Base-by-base conservation (phyloP, 441 rosid species). In the Isatis lusitanica region DNA sequence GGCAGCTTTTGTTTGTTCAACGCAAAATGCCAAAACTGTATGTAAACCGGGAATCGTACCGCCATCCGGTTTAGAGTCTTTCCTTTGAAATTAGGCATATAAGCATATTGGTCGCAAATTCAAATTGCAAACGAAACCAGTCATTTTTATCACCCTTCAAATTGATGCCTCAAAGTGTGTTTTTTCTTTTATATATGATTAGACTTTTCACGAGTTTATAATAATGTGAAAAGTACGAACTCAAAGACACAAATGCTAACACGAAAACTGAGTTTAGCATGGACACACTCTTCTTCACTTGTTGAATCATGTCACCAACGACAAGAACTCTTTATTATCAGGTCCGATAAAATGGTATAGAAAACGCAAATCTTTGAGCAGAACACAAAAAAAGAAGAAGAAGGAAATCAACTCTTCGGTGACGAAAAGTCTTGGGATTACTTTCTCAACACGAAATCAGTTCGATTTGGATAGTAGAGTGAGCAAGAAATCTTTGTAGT, bases 401-500 rank as follows among this genome's bases (percentile, higher is more conserved):
- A 52, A 39, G 66, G 4, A 68, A 66, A 18, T 3, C 36, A 62
- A 73, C 55, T 35, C 31, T 26, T 57, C 40, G 30, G 44, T 6
- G 58, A 63, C 47, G 43, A 50, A 11, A 73, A 68, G 38, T 21
- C 31, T 46, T 56, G 10, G 17, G 13, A 26, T 51, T 21, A 12
- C 1, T 40, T 71, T 42, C 18, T 28, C 13, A 67, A 43, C 17
- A 15, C 5, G 36, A 53, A 42, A 71, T 84, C 44, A 83, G 9
- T 82, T 64, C 10, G 85, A 87, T 74, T 78, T 86, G 5, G 89
- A 73, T 7, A 86, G 38, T 62, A 93, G 58, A 18, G 87, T 62
- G 63, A 89, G 78, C 87, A 93, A 79, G 78, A 89, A 78, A 72
- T 93, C 98, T 85, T 58, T 89, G 39, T 89, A 93, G 85, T 85